Base-by-base conservation (phyloP, 1,139 yeast species). In the Hanseniaspora sp. region DNA sequence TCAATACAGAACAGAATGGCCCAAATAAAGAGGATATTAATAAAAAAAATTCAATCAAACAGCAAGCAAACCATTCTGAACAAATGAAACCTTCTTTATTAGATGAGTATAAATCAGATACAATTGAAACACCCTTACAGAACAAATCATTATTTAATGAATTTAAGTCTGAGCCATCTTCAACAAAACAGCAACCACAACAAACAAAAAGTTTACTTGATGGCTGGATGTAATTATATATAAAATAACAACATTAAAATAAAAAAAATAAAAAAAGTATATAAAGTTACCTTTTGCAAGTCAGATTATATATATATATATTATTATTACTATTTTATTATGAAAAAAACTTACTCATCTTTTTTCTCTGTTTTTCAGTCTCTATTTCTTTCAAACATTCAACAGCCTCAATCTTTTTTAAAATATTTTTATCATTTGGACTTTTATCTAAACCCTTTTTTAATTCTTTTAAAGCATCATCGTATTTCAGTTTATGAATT, bases 291-390 rank as follows among this genome's bases (percentile, higher is more conserved):
- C 4, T 23, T 23, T 23, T 23, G 23, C 23, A 23, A 23, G 23
- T 23, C 23, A 23, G 2, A 23, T 23, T 23, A 23, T 23, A 23
- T 3, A 23, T 23, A 23, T 23, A 23, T 3, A 23, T 23, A 23
- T 23, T 23, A 23, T 23, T 3, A 23, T 23, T 23, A 23, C 4
- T 23, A 23, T 23, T 38, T 12, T n/a, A n/a, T 54, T 56, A 64
- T 13, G 61, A 48, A 56, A 82, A 82, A 62, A 82, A 82, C 62
- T 78, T 82, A 15, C 85, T 72, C 58, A 79, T 77, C 58, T 74
- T 77, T 38, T 74, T 72, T 63, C 72, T 78, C 56, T 81, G 82
- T 17, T 71, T 71, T 43, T 71, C 71, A 61, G 77, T 80, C 53
- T 69, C 67, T 46, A 69, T 67, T 42, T 72, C 72, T 1, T 78